A percentile compares a stretch with the other conserved stretches of the same genome.
Evolutionary conservation across 257 asterid genomes (phyloP).

Genomic region (Verbascum thapsus): DNA sequence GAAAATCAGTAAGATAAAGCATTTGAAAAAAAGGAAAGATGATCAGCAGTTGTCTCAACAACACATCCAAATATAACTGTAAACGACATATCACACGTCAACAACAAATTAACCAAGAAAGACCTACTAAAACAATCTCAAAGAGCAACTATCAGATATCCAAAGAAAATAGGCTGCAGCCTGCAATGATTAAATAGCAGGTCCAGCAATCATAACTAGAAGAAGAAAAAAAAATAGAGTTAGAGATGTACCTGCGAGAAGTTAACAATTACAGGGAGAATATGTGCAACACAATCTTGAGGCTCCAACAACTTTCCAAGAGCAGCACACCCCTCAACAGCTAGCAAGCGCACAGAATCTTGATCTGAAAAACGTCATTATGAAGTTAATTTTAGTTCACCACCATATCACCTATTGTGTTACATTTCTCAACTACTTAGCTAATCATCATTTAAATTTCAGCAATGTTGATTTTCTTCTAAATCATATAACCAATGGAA

Average conservation of each 20-base stretch:
- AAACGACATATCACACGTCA: too few relatives aligned
- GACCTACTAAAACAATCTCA: background rate
- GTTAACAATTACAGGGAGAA: conserved; percentile 64
- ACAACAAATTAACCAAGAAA: too few relatives aligned
- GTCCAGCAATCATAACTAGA: background rate
- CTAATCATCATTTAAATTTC: background rate
- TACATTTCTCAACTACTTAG: conserved; percentile 12
- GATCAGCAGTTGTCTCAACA: conserved; percentile 3
- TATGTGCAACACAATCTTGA: conserved; percentile 63
- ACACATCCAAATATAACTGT: background rate
- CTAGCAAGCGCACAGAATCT: conserved; percentile 68
- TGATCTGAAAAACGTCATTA: conserved; percentile 46
- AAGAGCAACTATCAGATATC: background rate
- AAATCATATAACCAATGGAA: background rate
- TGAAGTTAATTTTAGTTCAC: conserved; percentile 11
- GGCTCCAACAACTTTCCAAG: conserved; percentile 67
- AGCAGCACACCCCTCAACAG: conserved; percentile 76
- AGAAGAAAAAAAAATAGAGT: conserved; percentile 17
- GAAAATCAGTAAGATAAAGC: conserved; percentile 1
- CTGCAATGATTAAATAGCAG: conserved; percentile 14
- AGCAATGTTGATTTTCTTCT: background rate
- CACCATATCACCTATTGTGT: background rate
- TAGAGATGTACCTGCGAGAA: conserved; percentile 54
- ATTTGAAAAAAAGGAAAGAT: conserved; percentile 1
- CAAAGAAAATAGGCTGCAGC: background rate